Evolutionary conservation across 257 asterid species (phyloP), one percentile per base, ranked within the genome.

Genomic region (Forsythia viridissima): DNA sequence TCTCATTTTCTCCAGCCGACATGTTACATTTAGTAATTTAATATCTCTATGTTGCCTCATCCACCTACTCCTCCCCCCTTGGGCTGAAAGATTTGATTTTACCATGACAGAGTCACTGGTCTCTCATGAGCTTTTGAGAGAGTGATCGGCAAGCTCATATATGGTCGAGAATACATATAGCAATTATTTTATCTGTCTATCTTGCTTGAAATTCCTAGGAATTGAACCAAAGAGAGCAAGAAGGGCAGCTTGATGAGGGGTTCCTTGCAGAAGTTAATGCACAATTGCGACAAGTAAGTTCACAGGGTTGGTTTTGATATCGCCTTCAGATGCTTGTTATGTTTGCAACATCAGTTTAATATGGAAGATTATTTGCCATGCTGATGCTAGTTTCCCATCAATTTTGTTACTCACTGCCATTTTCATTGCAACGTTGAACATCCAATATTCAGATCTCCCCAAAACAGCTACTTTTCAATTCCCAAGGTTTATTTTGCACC

Each of bases 231-330:
- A 87, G 97, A 77, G 99, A 95, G 88, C 94, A 90, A 84, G 99
- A 95, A 85, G 99, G 99, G 76, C 90, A 89, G 38, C 94, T 95
- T 76, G 99, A 95, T 75, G 98, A 95, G 89, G 97, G 99, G 71
- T 95, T 95, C 83, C 91, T 93, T 36, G 80, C 99, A 59, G 99
- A 95, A 88, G 98, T 93, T 81, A 89, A 85, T 82, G 99, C 98
- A 66, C 98, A 93, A 81, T 81, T 95, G 72, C 92, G 98, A 65
- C 97, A 95, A 81, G 99, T 93, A 87, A 87, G 98, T 80, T 72
- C 61, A 51, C 8, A 20, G 36, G 44, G 11, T 65, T 57, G 76
- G 21, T 40, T 76, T 75, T 18, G 68, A 36, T 71, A 70, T 80
- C 15, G 42, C 68, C 63, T 39, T 38, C 75, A 48, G 34, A 79